Evolutionary conservation across 768 basidiomycete genomes (phyloP), one percentile per base, ranked within the genome.

Genomic region (Boletus vinaceobasis): DNA sequence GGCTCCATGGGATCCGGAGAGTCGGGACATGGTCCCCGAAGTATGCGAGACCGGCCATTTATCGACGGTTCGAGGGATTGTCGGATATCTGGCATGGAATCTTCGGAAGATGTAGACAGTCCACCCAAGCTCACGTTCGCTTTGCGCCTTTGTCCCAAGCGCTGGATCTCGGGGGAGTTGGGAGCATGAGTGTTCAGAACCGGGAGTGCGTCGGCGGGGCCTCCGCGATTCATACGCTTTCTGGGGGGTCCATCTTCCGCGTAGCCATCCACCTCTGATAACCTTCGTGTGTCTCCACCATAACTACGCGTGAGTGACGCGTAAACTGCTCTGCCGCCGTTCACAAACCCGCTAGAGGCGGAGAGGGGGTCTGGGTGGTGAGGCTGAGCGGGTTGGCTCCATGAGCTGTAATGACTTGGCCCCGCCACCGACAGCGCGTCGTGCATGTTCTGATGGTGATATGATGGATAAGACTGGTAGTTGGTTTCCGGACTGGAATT

Each of bases 31-130:
- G 74, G 75, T 46, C 77, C 77, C 43, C 81, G 82, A 47, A 80
- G 73, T 58, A 87, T 75, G 40, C 85, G 83, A n/a, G 82, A 57
- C 53, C 44, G 55, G 5, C 48, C 55, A 5, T 67, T 78, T 7
- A 77, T 77, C 21, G 81, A 65, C 33, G 75, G 74, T 36, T 74
- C 77, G 35, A 76, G 64, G 15, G 77, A 65, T 38, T 72, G 65
- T 21, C 69, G 65, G 26, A 74, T 61, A 52, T 84, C 84, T 7
- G 81, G 76, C 59, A 85, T 68, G 15, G 84, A 86, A 48, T 90
- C 88, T 27, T 90, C 88, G 27, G 86, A 88, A 2, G 87, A 86
- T 7, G 79, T 71, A 32, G 86, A 86, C 48, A 76, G 65, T 7
- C 73, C 62, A 47, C 79, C 78, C 29, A 71, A 43, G 57, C 67